Evolutionary conservation across 2,329 filamentous ascomycete species (phyloP).

Genomic region (Lizonia empirigonia): DNA sequence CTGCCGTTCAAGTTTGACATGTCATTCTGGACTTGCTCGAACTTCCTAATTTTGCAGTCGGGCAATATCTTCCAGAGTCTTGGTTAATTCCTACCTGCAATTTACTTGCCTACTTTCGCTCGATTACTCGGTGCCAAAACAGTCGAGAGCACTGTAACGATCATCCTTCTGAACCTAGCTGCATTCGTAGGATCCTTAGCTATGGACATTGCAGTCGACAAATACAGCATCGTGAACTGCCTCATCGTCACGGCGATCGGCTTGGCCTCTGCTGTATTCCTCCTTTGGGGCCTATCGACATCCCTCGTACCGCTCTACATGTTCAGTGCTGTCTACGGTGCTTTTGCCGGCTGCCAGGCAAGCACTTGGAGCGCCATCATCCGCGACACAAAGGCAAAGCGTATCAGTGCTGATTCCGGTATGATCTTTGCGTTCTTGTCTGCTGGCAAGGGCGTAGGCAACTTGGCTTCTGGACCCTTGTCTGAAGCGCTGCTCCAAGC

Average conservation of each 20-base stretch:
- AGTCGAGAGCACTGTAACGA: constrained; percentile 44
- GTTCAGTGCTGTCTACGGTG: constrained; percentile 52
- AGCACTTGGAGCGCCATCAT: constrained; percentile 55
- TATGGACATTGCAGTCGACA: constrained; percentile 50
- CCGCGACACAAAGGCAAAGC: constrained; percentile 48
- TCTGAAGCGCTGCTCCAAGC: constrained; percentile 54
- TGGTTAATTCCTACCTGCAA: constrained; percentile 52
- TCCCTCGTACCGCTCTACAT: constrained; percentile 49
- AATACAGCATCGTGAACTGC: constrained; percentile 47
- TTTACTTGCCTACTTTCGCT: constrained; percentile 53
- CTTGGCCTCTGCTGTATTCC: constrained; percentile 46
- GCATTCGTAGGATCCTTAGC: constrained; percentile 46
- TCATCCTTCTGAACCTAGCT: constrained; percentile 50
- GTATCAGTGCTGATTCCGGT: constrained; percentile 50
- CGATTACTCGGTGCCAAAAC: constrained; percentile 43
- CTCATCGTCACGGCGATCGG: constrained; percentile 48
- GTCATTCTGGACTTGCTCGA: constrained; percentile 46
- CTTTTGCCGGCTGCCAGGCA: constrained; percentile 49
- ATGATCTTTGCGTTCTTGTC: constrained; percentile 57
- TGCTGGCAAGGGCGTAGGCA: constrained; percentile 58
- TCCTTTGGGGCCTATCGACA: constrained; percentile 56
- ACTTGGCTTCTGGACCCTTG: constrained; percentile 57
- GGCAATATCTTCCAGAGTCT: constrained; percentile 51
- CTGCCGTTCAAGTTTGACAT: constrained; percentile 44
- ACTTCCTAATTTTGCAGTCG: constrained; percentile 48